phyloP scores from a whole-genome alignment of 164 flowering plant species.

The Cinnamomum micranthum region DNA sequence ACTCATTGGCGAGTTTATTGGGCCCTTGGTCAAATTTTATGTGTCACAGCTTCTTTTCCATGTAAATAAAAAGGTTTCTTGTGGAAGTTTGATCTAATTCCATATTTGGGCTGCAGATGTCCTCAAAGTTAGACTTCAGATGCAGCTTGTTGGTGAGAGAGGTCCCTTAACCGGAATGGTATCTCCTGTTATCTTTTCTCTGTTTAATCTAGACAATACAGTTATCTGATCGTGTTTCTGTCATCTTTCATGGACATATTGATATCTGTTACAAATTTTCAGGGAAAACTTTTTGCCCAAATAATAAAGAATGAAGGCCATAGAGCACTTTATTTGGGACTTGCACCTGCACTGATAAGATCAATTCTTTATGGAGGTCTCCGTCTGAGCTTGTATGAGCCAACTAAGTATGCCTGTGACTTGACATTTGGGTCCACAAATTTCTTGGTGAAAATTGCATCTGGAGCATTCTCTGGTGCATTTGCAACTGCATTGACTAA shows the following conservation, averaged over 20 bases:
- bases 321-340: slow-evolving; percentile 69
- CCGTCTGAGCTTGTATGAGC: slow-evolving; percentile 91
- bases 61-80: background rate
- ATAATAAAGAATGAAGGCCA: slow-evolving; percentile 75
- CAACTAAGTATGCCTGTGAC: slow-evolving; percentile 69
- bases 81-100: slow-evolving; percentile 6
- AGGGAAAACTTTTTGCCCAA: slow-evolving; percentile 63
- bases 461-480: slow-evolving; percentile 88
- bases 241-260: slow-evolving; percentile 6
- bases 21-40: background rate
- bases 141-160: slow-evolving; percentile 93
- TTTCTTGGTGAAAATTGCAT: slow-evolving; percentile 70
- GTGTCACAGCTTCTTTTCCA: background rate
- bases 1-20: background rate
- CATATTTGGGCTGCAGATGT: slow-evolving; percentile 66
- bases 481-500: slow-evolving; percentile 87
- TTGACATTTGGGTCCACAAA: slow-evolving; percentile 77
- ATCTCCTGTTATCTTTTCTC: slow-evolving; percentile 12
- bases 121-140: slow-evolving; percentile 91
- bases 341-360: slow-evolving; percentile 78
- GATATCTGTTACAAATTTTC: slow-evolving; percentile 12
- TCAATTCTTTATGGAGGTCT: slow-evolving; percentile 91
- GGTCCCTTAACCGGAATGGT: slow-evolving; percentile 93
- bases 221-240: slow-evolving; percentile 6
- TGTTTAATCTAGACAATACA: background rate